phyloP scores from a whole-genome alignment of 1,284 basidiomycete species.

The Ceratobasidium theobromae region DNA sequence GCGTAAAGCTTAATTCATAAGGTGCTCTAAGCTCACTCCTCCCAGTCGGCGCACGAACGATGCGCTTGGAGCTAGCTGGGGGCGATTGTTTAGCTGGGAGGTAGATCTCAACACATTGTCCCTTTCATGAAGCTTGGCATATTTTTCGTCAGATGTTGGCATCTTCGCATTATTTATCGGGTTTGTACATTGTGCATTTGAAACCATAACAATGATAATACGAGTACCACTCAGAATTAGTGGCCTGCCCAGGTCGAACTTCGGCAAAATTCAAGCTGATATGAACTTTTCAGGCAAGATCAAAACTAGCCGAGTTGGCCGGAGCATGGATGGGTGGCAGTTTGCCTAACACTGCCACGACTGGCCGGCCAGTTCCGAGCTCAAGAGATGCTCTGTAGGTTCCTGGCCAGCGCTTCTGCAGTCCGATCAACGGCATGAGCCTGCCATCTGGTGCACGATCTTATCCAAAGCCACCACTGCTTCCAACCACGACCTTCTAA shows the following conservation, averaged over 20 bases:
- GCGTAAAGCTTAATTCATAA: not conserved
- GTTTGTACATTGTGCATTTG: slow-evolving; percentile 5
- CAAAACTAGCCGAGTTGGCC: not conserved
- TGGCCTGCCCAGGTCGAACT: too few relatives aligned
- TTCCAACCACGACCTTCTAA: too few relatives aligned
- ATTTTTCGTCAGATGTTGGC: not conserved
- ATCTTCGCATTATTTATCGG: slow-evolving; percentile 21
- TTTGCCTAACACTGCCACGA: not conserved
- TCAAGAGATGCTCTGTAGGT: not conserved
- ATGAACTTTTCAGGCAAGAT: not conserved
- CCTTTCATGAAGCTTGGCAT: not conserved
- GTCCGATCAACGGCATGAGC: too few relatives aligned
- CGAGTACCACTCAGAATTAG: not conserved
- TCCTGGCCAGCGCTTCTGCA: not conserved
- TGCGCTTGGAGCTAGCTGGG: slow-evolving; percentile 22
- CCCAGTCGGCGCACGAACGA: slow-evolving; percentile 19
- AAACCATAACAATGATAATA: not conserved
- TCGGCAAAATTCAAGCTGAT: too few relatives aligned
- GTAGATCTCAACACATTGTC: slow-evolving; percentile 27
- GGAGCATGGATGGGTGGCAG: too few relatives aligned
- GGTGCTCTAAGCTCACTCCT: not conserved
- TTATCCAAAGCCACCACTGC: too few relatives aligned
- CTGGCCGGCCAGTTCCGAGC: not conserved
- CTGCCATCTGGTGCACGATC: not conserved
- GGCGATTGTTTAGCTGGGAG: slow-evolving; percentile 24